Evolutionary conservation across 495 filamentous ascomycete genomes (phyloP).

Genomic region (Aspergillus avenaceus): DNA sequence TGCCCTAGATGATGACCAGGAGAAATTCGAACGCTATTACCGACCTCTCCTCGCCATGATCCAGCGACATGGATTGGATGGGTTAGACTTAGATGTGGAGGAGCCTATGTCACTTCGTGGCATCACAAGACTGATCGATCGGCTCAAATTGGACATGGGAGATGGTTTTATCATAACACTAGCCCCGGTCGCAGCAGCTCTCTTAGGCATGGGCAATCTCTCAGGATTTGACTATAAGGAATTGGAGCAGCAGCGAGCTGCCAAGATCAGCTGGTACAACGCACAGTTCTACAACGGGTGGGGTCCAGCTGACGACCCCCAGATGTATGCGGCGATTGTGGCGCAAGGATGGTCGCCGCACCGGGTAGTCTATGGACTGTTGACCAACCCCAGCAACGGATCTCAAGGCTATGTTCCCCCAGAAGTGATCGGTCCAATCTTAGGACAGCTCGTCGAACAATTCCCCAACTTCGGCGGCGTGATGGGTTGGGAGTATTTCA

Average conservation of each 20-base stretch:
- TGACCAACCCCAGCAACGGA: conserved; percentile 68
- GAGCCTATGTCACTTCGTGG: conserved; percentile 67
- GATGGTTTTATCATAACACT: conserved; percentile 68
- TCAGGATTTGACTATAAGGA: conserved; percentile 71
- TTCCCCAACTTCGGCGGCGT: conserved; percentile 72
- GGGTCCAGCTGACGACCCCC: conserved; percentile 56
- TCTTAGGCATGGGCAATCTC: conserved; percentile 57
- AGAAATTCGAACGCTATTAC: conserved; percentile 65
- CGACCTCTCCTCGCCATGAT: conserved; percentile 57
- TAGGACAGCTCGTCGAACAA: conserved; percentile 42
- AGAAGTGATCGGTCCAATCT: conserved; percentile 39
- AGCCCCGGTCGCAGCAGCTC: conserved; percentile 71
- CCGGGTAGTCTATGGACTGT: conserved; percentile 66
- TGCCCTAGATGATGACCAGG: conserved; percentile 55
- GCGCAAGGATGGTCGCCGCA: conserved; percentile 56
- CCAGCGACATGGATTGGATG: conserved; percentile 54
- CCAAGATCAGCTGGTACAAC: conserved; percentile 75
- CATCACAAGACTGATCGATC: conserved; percentile 66
- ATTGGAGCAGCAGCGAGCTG: conserved; percentile 60
- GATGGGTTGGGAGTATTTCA: conserved; percentile 88
- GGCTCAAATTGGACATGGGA: conserved; percentile 69
- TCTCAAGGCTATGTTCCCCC: conserved; percentile 51
- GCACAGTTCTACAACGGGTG: conserved; percentile 83
- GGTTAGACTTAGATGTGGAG: conserved; percentile 82
- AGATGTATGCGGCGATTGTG: conserved; percentile 64